Percentiles rank a stretch among this genome's conserved stretches.
phyloP scores from a whole-genome alignment of 2,329 filamentous ascomycete genomes.

The Colletotrichum echinochloae region DNA sequence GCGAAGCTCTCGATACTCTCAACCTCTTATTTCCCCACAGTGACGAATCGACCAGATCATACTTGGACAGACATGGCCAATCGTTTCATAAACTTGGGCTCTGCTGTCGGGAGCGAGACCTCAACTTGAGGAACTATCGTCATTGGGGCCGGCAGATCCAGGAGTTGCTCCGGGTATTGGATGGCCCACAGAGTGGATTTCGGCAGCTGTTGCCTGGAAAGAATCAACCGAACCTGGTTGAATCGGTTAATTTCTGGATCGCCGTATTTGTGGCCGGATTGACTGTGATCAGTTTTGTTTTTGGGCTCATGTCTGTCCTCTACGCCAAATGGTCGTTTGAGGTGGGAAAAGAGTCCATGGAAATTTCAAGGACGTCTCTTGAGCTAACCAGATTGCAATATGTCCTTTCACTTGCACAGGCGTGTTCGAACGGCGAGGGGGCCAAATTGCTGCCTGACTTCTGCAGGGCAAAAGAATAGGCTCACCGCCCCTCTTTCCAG shows the following conservation, averaged over 20 bases:
- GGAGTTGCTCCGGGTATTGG: neutral
- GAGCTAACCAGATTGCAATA: conserved; percentile 10
- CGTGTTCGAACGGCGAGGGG: neutral
- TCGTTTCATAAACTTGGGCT: neutral
- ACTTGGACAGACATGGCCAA: neutral
- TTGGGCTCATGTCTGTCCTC: neutral
- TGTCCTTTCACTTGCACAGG: neutral
- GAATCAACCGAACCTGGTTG: neutral
- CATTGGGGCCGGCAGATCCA: neutral
- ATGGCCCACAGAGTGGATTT: neutral
- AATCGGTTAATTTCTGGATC: conserved; percentile 23
- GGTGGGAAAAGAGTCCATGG: neutral
- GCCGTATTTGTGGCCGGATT: neutral
- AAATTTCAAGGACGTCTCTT: neutral
- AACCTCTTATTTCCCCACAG: conserved; percentile 13
- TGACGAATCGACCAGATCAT: neutral
- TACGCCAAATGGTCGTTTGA: conserved; percentile 14
- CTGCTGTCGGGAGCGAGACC: neutral
- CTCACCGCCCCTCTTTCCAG: too few species aligned
- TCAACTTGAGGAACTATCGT: neutral
- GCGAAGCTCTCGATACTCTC: conserved; percentile 3
- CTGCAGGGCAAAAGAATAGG: neutral
- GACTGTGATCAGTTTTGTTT: conserved; percentile 8
- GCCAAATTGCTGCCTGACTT: neutral
- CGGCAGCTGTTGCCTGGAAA: conserved; percentile 1